A percentile compares a stretch with the other conserved stretches of the same genome.
These are phyloP conservation scores for Gypsophila paniculata DNA, from an alignment of 179 eudicot species.

Conservation along the genomic window DNA sequence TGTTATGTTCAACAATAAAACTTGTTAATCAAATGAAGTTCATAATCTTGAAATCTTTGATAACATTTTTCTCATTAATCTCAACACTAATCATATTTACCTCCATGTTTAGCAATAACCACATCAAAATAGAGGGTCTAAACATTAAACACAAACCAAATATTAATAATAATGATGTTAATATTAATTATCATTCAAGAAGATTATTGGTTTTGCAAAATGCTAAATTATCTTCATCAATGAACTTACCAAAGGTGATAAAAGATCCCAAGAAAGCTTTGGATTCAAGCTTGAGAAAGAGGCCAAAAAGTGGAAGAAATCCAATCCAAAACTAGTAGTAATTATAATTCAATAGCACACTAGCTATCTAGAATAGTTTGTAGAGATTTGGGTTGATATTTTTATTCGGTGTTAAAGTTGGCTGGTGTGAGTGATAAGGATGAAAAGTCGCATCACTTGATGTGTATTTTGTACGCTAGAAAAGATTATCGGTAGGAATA, in stretches of 20 bases:
- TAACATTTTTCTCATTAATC: conserved; percentile 22
- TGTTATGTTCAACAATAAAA: neutral
- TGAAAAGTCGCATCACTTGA: too few species aligned
- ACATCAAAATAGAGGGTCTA: neutral
- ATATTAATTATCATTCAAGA: conserved; percentile 12
- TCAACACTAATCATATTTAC: conserved; percentile 19
- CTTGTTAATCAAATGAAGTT: neutral
- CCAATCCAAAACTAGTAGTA: conserved; percentile 38
- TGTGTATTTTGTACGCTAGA: too few species aligned
- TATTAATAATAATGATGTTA: too few species aligned
- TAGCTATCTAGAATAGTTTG: too few species aligned
- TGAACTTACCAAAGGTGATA: conserved; percentile 7
- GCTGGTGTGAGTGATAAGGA: too few species aligned
- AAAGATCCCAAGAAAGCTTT: conserved; percentile 39
- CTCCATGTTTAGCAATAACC: conserved; percentile 9
- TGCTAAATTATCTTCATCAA: neutral
- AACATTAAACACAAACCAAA: neutral
- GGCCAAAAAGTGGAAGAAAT: conserved; percentile 32
- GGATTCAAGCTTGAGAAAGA: conserved; percentile 34
- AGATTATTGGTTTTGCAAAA: conserved; percentile 13
- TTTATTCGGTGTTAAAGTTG: too few species aligned
- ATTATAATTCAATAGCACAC: too few species aligned
- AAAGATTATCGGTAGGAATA: too few species aligned
- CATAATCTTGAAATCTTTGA: conserved; percentile 23
- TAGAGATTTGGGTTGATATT: too few species aligned